Evolutionary conservation across 441 rosid species (phyloP).

Genomic region (Gossypium aridum): DNA sequence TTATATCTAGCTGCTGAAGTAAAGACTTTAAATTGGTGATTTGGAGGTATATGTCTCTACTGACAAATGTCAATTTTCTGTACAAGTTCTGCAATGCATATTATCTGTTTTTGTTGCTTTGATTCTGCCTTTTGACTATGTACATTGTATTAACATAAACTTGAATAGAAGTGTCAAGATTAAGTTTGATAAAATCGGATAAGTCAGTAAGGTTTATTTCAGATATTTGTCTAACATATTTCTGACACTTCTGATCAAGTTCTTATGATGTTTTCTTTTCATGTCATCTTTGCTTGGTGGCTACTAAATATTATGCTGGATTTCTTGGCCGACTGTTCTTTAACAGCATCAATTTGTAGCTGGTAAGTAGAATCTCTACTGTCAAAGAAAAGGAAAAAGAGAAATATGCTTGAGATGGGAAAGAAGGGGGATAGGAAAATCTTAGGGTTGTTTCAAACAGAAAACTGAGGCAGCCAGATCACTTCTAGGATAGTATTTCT

Average conservation of each 20-base stretch:
- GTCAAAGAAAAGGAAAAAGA: neutral
- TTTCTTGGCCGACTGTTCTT: constrained; percentile 21
- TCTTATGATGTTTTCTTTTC: constrained; percentile 23
- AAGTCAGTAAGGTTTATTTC: neutral
- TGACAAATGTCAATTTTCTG: neutral
- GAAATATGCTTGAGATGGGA: neutral
- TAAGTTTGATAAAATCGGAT: neutral
- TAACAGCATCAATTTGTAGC: constrained; percentile 97
- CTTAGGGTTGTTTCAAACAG: neutral
- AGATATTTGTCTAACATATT: neutral
- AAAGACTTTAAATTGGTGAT: neutral
- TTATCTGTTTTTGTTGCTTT: neutral
- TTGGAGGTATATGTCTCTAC: neutral
- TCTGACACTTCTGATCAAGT: constrained; percentile 9
- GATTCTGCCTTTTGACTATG: neutral
- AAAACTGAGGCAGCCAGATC: neutral
- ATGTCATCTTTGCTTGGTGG: constrained; percentile 23
- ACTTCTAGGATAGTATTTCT: neutral
- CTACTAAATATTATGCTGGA: constrained; percentile 20
- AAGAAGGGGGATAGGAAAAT: neutral
- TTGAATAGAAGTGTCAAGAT: neutral
- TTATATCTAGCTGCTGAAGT: neutral
- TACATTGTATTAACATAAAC: neutral
- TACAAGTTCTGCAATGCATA: neutral
- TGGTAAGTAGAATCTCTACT: constrained; percentile 44